Evolutionary conservation across 2,329 filamentous ascomycete genomes (phyloP).

Genomic region (Gnomoniopsis sp.): DNA sequence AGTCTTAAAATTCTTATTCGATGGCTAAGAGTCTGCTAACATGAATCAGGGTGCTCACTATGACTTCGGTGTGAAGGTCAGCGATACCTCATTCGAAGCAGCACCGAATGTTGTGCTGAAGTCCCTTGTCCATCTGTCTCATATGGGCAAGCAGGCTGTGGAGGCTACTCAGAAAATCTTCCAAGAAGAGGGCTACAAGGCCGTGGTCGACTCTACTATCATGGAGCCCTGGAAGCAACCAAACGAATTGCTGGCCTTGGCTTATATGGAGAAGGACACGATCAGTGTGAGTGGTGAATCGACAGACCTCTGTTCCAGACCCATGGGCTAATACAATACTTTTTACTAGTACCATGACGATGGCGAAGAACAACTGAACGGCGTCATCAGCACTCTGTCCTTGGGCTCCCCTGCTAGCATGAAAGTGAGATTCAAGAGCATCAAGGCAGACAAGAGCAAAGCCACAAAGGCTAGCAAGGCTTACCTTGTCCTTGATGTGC

Average conservation of each 20-base stretch:
- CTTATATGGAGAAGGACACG: constrained; percentile 57
- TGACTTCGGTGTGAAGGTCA: constrained; percentile 59
- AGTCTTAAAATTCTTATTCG: constrained; percentile 18
- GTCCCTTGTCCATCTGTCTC: constrained; percentile 50
- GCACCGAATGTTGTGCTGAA: constrained; percentile 46
- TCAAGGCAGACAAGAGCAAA: constrained; percentile 21
- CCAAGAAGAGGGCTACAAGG: constrained; percentile 1
- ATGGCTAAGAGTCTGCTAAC: constrained; percentile 20
- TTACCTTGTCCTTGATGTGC: constrained; percentile 31
- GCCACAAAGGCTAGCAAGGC: neutral
- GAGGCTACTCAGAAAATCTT: constrained; percentile 21
- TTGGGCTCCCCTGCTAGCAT: constrained; percentile 57
- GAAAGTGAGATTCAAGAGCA: constrained; percentile 29
- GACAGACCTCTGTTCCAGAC: no score
- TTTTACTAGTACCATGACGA: constrained; percentile 64
- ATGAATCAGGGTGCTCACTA: constrained; percentile 56
- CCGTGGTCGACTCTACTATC: constrained; percentile 15
- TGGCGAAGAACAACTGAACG: constrained; percentile 59
- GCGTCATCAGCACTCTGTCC: constrained; percentile 59
- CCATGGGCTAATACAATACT: neutral
- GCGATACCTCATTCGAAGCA: constrained; percentile 41
- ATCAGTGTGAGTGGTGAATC: constrained; percentile 45
- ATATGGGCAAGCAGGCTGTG: constrained; percentile 46
- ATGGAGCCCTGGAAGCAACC: constrained; percentile 39
- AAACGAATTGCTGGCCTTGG: constrained; percentile 62